A percentile compares a stretch with the other conserved stretches of the same genome.
Evolutionary conservation across 2,329 filamentous ascomycete genomes (phyloP).

Genomic region (Xylaria sp.): DNA sequence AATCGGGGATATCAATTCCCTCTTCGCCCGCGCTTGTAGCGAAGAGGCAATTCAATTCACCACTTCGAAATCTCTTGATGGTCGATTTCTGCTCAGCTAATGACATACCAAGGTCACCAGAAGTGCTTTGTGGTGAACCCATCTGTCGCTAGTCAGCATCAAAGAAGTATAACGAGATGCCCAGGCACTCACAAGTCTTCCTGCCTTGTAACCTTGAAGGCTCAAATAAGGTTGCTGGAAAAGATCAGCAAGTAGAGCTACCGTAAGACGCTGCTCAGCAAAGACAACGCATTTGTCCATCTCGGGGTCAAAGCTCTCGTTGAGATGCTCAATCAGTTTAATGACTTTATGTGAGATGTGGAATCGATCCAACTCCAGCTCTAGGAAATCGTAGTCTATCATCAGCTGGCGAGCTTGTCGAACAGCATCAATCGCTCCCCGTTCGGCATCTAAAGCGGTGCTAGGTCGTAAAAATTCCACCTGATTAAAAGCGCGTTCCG

Average conservation of each 20-base stretch:
- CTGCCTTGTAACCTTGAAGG: slow-evolving; percentile 66
- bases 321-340: slow-evolving; percentile 69
- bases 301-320: slow-evolving; percentile 68
- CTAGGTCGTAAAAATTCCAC: slow-evolving; percentile 45
- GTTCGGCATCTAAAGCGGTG: slow-evolving; percentile 41
- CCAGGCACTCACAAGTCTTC: slow-evolving; percentile 62
- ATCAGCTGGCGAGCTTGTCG: slow-evolving; percentile 68
- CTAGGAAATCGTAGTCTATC: slow-evolving; percentile 59
- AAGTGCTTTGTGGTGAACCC: slow-evolving; percentile 58
- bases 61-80: slow-evolving; percentile 72
- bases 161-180: not conserved
- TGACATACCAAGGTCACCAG: slow-evolving; percentile 71
- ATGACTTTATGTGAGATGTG: slow-evolving; percentile 79
- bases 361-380: slow-evolving; percentile 47
- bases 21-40: slow-evolving; percentile 75
- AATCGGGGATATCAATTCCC: slow-evolving; percentile 74
- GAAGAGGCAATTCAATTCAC: slow-evolving; percentile 71
- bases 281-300: slow-evolving; percentile 86
- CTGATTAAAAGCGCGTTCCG: slow-evolving; percentile 56
- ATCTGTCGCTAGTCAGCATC: slow-evolving; percentile 45
- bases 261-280: slow-evolving; percentile 81
- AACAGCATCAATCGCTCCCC: slow-evolving; percentile 63
- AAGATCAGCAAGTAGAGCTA: slow-evolving; percentile 75
- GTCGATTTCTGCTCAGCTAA: slow-evolving; percentile 79
- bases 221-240: slow-evolving; percentile 67